Percentiles rank a stretch among this genome's conserved stretches.
Conservation (phyloP, 2,329 filamentous ascomycete genomes). For the Fusarium verrucosum region DNA sequence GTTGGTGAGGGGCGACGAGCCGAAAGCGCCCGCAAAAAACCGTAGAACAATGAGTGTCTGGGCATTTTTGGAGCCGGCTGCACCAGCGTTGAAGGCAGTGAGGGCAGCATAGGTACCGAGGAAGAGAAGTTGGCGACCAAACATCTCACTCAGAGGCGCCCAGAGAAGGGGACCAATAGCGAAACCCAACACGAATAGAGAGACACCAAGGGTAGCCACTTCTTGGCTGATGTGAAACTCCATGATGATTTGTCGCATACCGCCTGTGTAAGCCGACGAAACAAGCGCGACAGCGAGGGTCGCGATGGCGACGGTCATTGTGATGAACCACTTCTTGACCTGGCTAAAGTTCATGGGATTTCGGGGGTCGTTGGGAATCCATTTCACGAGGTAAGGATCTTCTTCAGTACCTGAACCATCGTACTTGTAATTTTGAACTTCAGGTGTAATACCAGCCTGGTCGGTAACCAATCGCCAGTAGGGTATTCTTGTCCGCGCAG, state of each 20-base stretch:
- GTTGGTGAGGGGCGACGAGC: conserved; percentile 66
- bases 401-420: conserved; percentile 32
- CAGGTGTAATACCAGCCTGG: conserved; percentile 32
- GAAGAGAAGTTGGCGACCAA: conserved; percentile 70
- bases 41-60: conserved; percentile 75
- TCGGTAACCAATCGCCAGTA: conserved; percentile 35
- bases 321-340: conserved; percentile 36
- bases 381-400: conserved; percentile 33
- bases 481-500: conserved; percentile 27
- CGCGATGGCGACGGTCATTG: conserved; percentile 29
- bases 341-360: conserved; percentile 29
- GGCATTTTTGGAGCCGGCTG: conserved; percentile 77
- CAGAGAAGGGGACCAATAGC: conserved; percentile 78
- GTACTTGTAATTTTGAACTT: conserved; percentile 32
- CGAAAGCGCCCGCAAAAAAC: conserved; percentile 79
- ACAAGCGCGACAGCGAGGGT: conserved; percentile 33
- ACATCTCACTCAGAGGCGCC: conserved; percentile 77
- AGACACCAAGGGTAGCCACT: conserved; percentile 34
- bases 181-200: conserved; percentile 37
- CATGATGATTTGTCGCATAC: conserved; percentile 27
- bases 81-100: conserved; percentile 79
- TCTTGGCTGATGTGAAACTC: conserved; percentile 34
- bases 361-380: conserved; percentile 35
- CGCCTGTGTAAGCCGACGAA: conserved; percentile 31
- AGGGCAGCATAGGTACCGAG: conserved; percentile 70